A percentile compares a stretch with the other conserved stretches of the same genome.
These are phyloP conservation scores for Coniochaeta pulveracea DNA, from an alignment of 2,329 filamentous ascomycete genomes.

Conservation along the genomic window DNA sequence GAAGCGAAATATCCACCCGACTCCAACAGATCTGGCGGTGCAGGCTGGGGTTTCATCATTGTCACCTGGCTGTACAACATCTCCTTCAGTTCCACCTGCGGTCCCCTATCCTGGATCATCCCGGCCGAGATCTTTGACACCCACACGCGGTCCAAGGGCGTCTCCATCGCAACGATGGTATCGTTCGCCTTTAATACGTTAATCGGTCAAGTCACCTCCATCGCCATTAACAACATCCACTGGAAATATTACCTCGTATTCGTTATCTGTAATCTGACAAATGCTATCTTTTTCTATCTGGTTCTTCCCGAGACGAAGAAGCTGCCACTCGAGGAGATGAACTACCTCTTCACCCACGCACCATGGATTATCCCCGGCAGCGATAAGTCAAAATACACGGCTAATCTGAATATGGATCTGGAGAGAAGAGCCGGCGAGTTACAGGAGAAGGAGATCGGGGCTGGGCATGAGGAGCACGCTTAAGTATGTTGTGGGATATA, in stretches of 20 bases:
- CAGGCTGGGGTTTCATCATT: slow-evolving; percentile 52
- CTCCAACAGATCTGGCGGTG: slow-evolving; percentile 27
- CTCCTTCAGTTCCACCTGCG: slow-evolving; percentile 60
- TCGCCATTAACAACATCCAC: slow-evolving; percentile 31
- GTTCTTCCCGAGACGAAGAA: slow-evolving; percentile 53
- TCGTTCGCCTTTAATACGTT: slow-evolving; percentile 32
- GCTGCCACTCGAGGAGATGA: slow-evolving; percentile 55
- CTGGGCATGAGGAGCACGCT: slow-evolving; percentile 1
- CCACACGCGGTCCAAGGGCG: slow-evolving; percentile 61
- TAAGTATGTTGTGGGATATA: background rate
- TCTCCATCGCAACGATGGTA: slow-evolving; percentile 62
- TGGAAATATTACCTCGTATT: slow-evolving; percentile 38
- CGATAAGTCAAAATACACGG: background rate
- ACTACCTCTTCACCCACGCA: slow-evolving; percentile 48
- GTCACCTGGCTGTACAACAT: slow-evolving; percentile 76
- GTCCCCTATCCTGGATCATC: slow-evolving; percentile 48
- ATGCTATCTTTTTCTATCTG: slow-evolving; percentile 38
- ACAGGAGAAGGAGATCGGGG: slow-evolving; percentile 2
- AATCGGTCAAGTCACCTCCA: slow-evolving; percentile 26
- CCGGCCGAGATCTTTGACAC: slow-evolving; percentile 70
- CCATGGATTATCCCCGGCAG: slow-evolving; percentile 13
- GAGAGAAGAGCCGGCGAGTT: slow-evolving; percentile 3
- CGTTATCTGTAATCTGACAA: slow-evolving; percentile 47
- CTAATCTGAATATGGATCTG: slow-evolving; percentile 1
- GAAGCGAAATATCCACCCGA: slow-evolving; percentile 47